Evolutionary conservation across 2,329 filamentous ascomycete genomes (phyloP).

Genomic region (Alternaria arborescens): DNA sequence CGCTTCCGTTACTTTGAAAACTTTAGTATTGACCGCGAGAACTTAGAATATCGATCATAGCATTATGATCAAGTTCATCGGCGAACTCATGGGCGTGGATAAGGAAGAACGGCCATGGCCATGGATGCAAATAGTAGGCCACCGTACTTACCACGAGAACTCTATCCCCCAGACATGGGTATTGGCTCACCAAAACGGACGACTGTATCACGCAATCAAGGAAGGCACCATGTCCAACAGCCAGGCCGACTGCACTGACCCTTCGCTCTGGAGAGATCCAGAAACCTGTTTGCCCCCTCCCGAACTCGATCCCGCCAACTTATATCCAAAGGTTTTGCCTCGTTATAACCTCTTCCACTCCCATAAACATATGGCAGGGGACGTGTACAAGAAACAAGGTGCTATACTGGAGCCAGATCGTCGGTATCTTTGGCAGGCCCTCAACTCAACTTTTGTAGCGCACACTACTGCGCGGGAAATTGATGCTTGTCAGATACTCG

Average conservation of each 20-base stretch:
- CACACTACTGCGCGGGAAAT: neutral
- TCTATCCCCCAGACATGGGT: neutral
- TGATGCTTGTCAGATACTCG: neutral
- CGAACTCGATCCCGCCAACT: neutral
- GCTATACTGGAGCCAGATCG: neutral
- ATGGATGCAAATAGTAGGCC: neutral
- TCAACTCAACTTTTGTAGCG: neutral
- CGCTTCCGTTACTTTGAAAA: neutral
- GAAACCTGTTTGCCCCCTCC: neutral
- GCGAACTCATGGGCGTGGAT: neutral
- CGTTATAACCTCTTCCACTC: neutral
- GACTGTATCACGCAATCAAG: neutral
- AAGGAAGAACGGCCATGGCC: neutral
- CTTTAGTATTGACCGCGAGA: accelerated
- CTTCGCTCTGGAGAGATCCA: neutral
- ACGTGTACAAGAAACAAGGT: neutral
- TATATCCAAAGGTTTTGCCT: neutral
- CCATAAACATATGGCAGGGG: no score
- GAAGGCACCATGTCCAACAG: neutral
- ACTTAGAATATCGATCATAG: neutral
- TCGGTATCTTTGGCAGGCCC: neutral
- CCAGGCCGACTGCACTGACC: neutral
- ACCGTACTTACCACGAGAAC: neutral
- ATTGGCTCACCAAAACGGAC: neutral
- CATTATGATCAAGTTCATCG: neutral